Conservation (phyloP, 768 basidiomycete species). For the Suillus americanus region DNA sequence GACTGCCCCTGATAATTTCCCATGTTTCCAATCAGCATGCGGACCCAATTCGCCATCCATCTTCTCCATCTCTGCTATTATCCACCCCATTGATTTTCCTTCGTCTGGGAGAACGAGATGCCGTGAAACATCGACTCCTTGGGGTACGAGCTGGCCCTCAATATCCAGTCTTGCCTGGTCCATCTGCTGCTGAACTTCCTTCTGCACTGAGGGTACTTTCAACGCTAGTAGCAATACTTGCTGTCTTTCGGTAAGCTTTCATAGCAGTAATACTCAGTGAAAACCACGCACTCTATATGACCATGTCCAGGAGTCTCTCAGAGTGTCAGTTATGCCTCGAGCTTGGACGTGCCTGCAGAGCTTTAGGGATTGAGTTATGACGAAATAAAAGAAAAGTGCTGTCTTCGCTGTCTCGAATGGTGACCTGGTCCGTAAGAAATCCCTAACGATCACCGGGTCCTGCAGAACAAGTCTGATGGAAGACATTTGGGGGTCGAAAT, state of each 20-base stretch:
- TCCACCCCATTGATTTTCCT: constrained; percentile 71
- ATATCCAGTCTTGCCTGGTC: constrained; percentile 63
- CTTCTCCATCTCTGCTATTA: constrained; percentile 72
- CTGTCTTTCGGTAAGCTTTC: constrained; percentile 31
- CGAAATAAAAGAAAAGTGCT: constrained; percentile 34
- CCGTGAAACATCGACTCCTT: constrained; percentile 59
- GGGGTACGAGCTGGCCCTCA: constrained; percentile 65
- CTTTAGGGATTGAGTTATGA: constrained; percentile 25
- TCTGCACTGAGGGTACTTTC: constrained; percentile 57
- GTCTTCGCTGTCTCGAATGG: constrained; percentile 33
- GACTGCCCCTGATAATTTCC: constrained; percentile 82
- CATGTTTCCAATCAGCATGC: constrained; percentile 58
- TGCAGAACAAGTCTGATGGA: constrained; percentile 8
- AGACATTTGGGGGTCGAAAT: constrained; percentile 6
- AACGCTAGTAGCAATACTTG: constrained; percentile 55
- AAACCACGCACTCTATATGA: constrained; percentile 23
- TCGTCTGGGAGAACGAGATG: constrained; percentile 65
- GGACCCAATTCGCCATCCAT: constrained; percentile 64
- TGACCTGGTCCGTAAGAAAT: constrained; percentile 16
- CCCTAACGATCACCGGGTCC: constrained; percentile 8
- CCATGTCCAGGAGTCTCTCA: constrained; percentile 27
- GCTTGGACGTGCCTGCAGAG: constrained; percentile 37
- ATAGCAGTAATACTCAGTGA: neutral
- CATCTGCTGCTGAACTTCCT: constrained; percentile 64
- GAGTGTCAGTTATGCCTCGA: constrained; percentile 31